Conservation (phyloP, 108 stramenopile genomes). For the Schizochytrium sp. region DNA sequence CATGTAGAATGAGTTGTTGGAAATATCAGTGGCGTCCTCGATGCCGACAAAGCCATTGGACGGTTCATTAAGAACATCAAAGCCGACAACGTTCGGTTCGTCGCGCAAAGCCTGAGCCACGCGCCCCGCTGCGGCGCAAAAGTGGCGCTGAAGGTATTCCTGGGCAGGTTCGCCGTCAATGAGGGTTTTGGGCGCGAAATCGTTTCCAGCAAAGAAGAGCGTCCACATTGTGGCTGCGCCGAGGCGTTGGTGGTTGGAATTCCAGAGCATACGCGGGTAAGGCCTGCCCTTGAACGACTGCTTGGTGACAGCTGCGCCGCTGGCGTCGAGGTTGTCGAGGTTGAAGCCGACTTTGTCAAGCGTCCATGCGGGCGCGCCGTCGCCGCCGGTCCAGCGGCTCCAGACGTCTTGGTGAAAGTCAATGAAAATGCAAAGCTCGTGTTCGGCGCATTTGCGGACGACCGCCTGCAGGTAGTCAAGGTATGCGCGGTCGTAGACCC, state of each 20-base stretch:
- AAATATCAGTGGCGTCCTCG: conserved; percentile 12
- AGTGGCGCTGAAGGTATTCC: neutral
- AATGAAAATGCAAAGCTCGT: conserved; percentile 30
- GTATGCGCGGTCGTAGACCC: conserved; percentile 34
- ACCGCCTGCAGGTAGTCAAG: conserved; percentile 24
- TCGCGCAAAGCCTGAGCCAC: neutral
- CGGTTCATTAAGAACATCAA: conserved; percentile 22
- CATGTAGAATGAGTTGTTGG: neutral
- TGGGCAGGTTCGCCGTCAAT: conserved; percentile 13
- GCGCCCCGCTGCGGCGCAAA: neutral
- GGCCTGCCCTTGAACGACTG: neutral
- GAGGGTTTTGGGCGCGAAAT: conserved; percentile 12
- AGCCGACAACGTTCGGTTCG: conserved; percentile 15
- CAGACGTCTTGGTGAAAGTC: conserved; percentile 49
- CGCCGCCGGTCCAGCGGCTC: conserved; percentile 46
- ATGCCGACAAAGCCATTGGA: conserved; percentile 9
- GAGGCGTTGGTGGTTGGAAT: neutral
- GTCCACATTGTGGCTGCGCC: conserved; percentile 17
- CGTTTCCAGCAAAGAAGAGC: conserved; percentile 18
- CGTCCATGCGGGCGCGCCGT: conserved; percentile 45
- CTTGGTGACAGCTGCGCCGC: conserved; percentile 26
- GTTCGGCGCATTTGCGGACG: conserved; percentile 18
- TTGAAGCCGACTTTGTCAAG: conserved; percentile 35
- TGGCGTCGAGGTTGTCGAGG: conserved; percentile 26
- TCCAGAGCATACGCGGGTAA: neutral